Base-by-base conservation (phyloP, 768 basidiomycete genomes). In the Pleurotus sapidus region DNA sequence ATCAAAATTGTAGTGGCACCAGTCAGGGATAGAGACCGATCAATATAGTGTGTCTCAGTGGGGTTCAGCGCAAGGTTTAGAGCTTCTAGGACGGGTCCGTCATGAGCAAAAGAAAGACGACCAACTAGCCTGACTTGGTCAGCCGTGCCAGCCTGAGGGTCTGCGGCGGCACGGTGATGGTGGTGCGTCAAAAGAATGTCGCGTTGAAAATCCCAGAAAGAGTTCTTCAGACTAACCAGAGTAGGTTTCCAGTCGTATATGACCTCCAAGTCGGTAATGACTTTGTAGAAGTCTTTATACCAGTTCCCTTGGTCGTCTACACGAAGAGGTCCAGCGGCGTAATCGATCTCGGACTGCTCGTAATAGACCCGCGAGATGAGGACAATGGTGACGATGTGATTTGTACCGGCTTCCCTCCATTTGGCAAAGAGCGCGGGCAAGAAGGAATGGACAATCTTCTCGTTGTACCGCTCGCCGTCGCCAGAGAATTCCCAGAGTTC, bases 401-500 rank as follows among this genome's bases (percentile, higher is more conserved):
- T 95, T 24, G 96, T 92, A 37, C 87, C 85, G 3, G 87, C 81
- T 56, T 89, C 86, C 46, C 82, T 77, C 95, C 95, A 98, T 60
- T 86, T 88, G 9, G 81, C 70, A 64, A 98, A 95, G 3, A 98
- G 81, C 12, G 89, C 83, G 1, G 96, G 95, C 6, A 99, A 83
- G 74, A 98, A 98, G 3, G 95, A 93, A 68, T 98, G 95, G 2
- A 96, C 89, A n/a, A 96, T 91, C 74, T 98, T 98, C 69, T 98
- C 97, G 67, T 93, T 89, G 72, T 89, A 94, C 4, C 95, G 84
- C 69, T 97, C 95, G 20, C 97, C 97, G 60, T 98, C 97, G 37
- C 92, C 94, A 20, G 95, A 84, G 67, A 98, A 98, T 65, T 97
- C 92, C 93, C 93, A 98, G 55, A 97, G 84, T 67, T 98, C 97